Evolutionary conservation across 1,284 basidiomycete species (phyloP), one percentile per base, ranked within the genome.

Genomic region (Tilletia indica): DNA sequence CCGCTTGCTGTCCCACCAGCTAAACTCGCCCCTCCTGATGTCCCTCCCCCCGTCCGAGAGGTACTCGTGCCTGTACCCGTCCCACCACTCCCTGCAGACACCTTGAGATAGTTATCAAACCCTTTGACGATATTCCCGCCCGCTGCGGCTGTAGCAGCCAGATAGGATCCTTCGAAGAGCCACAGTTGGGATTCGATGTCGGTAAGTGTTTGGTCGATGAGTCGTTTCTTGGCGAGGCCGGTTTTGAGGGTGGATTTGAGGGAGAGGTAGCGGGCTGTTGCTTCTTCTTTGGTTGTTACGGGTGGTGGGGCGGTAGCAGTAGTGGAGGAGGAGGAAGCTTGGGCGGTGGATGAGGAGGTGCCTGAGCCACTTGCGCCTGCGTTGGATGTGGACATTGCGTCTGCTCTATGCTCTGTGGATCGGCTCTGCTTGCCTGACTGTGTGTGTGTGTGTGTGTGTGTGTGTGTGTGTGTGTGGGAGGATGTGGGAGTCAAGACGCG

Each of bases 81-180:
- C n/a, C 67, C 69, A 19, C 45, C 31, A 9, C 8, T 67, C 11
- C 73, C 63, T 1, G 47, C 38, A 4, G 73, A 68, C 51, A 77
- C 74, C 67, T 83, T 83, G 19, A 83, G 76, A 54, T 82, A 83
- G 11, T 74, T 68, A 67, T 83, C 82, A 58, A 83, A 83, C 0
- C 82, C 82, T 67, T 82, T 82, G 42, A 83, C 79, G n/a, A 83
- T 82, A 67, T 83, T 83, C 8, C 82, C 82, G n/a, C 82, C 82
- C 16, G 80, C 81, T 0, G 77, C 68, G 2, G 81, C 72, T 2
- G 82, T 83, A 38, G 73, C 74, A 68, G 76, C 72, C 31, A 83
- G 77, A 47, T 83, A 83, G 12, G 81, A 82, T 16, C 81, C 82
- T 68, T 83, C 82, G 45, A 81, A 83, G 16, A 83, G 77, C 71